Base-by-base conservation (phyloP, 2,329 filamentous ascomycete genomes). In the Cercospora sp. region DNA sequence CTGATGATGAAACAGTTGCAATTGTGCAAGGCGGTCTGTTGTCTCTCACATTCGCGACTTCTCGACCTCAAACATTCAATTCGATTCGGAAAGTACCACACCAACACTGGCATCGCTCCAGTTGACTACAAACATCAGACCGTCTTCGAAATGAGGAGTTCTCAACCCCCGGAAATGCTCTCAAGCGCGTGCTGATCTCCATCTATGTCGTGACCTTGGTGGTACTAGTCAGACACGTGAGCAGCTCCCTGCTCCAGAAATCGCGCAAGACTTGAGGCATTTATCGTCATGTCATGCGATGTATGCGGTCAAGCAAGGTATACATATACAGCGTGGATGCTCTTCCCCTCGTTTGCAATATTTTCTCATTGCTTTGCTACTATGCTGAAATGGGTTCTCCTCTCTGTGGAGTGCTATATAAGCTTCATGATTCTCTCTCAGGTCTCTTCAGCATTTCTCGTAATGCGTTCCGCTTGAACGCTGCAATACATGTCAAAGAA, bases 391-490 rank as follows among this genome's bases (percentile, higher is more conserved):
- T 59, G 55, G 55, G 10, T 31, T 3, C 55, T 59, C 55, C 55
- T n/a, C 10, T 33, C 55, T 59, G 55, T 59, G 55, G 55, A 59
- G 55, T 59, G 55, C 55, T 59, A 36, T 59, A 36, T 59, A 36
- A 20, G 39, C 20, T 30, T 48, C 33, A 23, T 39, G 59, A 51
- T 45, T 48, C 33, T 59, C 33, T 59, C 42, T 63, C 48, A 28
- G 28, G 36, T 57, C 33, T 64, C 64, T 64, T 61, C 53, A 20
- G 26, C 33, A 36, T 60, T 60, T 36, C n/a, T 66, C 51, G 60
- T 63, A 23, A 69, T 63, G 60, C 67, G 58, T 64, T 48, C 62
- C 69, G 69, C 67, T 69, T 33, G 60, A 68, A 70, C 67, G 69
- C 66, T 67, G 48, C 60, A 67, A 23, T 60, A 42, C 26, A 59